Percentiles rank a stretch among this genome's conserved stretches.
Evolutionary conservation across 2,329 filamentous ascomycete species (phyloP).

Genomic region (Ceratocystis ficicola): DNA sequence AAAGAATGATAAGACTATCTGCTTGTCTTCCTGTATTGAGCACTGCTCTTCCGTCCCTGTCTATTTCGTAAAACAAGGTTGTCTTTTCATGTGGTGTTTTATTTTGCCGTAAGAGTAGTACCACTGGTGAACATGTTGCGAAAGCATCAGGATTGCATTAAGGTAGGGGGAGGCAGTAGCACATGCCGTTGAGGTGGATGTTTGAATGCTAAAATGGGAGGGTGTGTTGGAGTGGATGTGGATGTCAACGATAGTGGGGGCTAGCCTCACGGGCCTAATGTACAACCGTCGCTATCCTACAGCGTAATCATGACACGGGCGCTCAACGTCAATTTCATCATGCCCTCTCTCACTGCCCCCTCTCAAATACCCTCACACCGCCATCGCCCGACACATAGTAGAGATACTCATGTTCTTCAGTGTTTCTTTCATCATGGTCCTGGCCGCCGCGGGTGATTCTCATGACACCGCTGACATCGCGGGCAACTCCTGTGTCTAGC

Average conservation of each 20-base stretch:
- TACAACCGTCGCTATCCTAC: too few relatives aligned
- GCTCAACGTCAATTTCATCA: too few relatives aligned
- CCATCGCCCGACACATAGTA: conserved; percentile 75
- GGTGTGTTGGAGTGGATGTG: too few relatives aligned
- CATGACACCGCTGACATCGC: conserved; percentile 80
- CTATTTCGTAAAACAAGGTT: conserved; percentile 10
- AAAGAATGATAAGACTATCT: conserved; percentile 17
- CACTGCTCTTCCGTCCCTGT: conserved; percentile 8
- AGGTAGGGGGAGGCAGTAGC: neutral
- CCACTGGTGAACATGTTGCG: neutral
- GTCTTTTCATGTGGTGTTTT: conserved; percentile 3
- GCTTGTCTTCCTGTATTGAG: conserved; percentile 12
- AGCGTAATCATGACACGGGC: too few relatives aligned
- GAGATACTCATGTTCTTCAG: conserved; percentile 58
- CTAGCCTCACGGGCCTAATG: too few relatives aligned
- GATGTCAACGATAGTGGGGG: too few relatives aligned
- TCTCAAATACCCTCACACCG: conserved; percentile 69
- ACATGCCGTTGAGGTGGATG: neutral
- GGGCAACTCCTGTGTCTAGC: conserved; percentile 77
- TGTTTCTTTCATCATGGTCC: conserved; percentile 25
- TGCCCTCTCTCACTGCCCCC: conserved; percentile 38
- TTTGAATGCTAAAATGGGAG: neutral
- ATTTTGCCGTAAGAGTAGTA: neutral
- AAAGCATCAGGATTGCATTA: too few relatives aligned
- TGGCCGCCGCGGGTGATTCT: conserved; percentile 52